Conservation (phyloP, 306 rosid genomes). For the Dryas drummondii region DNA sequence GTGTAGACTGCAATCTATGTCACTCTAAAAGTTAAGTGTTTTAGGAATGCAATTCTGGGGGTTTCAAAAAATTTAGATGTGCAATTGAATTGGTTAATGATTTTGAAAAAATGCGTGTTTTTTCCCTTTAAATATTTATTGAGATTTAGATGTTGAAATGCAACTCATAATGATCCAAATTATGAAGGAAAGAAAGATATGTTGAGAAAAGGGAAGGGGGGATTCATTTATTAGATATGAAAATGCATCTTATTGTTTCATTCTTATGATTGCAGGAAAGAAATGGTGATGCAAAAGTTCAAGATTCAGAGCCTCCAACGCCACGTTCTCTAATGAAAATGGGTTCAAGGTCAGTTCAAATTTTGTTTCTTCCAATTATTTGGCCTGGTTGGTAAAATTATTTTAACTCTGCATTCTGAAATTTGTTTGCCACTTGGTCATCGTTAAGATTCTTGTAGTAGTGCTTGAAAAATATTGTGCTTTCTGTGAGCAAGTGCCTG, state of each 20-base stretch:
- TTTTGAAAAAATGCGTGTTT: not conserved
- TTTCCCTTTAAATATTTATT: not conserved
- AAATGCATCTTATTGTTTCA: constrained; percentile 4
- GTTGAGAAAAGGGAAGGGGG: not conserved
- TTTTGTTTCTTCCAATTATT: constrained; percentile 20
- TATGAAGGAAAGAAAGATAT: not conserved
- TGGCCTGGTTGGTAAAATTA: not conserved
- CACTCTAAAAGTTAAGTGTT: not conserved
- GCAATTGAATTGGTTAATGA: not conserved
- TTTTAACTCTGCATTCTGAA: not conserved
- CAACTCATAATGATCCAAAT: not conserved
- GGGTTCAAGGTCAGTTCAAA: constrained; percentile 73
- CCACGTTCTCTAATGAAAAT: constrained; percentile 80
- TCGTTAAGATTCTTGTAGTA: constrained; percentile 20
- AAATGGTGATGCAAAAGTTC: constrained; percentile 69
- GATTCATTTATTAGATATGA: too few relatives aligned
- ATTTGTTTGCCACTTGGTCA: constrained; percentile 20
- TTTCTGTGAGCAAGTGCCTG: constrained; percentile 21
- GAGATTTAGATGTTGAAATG: not conserved
- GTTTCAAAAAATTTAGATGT: not conserved
- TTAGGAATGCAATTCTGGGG: not conserved
- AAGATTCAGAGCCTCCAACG: constrained; percentile 90
- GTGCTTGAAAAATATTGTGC: constrained; percentile 8
- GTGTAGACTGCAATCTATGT: constrained; percentile 9
- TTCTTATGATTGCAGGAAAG: constrained; percentile 62